A percentile compares a stretch with the other conserved stretches of the same genome.
phyloP scores from a whole-genome alignment of 805 yeast species.

The Cyberlindnera lachancei region DNA sequence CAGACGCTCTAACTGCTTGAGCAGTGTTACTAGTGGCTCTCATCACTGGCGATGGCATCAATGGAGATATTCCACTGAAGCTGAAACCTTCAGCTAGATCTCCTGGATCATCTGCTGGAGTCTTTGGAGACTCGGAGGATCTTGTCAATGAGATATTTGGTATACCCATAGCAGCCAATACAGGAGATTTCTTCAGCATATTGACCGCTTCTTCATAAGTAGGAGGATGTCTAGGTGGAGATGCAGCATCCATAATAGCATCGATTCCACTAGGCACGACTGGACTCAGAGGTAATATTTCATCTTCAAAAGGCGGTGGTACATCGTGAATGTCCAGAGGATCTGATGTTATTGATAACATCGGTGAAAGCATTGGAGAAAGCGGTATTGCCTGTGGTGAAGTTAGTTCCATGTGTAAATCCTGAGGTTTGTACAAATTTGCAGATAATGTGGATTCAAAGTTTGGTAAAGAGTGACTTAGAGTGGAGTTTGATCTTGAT shows the following conservation, averaged over 20 bases:
- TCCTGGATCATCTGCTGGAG: conserved; percentile 12
- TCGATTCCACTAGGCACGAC: conserved; percentile 8
- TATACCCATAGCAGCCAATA: not conserved
- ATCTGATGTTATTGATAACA: conserved; percentile 38
- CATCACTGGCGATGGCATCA: conserved; percentile 27
- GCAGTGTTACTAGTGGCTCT: conserved; percentile 26
- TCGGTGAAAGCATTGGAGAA: conserved; percentile 41
- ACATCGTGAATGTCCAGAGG: conserved; percentile 31
- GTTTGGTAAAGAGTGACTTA: conserved; percentile 24
- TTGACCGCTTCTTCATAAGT: conserved; percentile 25
- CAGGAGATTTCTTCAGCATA: conserved; percentile 5
- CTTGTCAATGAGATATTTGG: conserved; percentile 13
- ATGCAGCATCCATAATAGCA: conserved; percentile 11
- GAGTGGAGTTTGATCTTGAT: conserved; percentile 27
- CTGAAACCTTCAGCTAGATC: conserved; percentile 26
- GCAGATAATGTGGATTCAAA: conserved; percentile 31
- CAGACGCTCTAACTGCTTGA: conserved; percentile 13
- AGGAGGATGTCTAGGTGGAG: conserved; percentile 28
- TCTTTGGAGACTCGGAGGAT: conserved; percentile 9
- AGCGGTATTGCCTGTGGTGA: conserved; percentile 64
- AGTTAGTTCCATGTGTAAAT: conserved; percentile 32
- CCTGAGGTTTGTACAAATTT: conserved; percentile 49
- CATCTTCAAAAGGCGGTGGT: conserved; percentile 55
- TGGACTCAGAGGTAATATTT: conserved; percentile 1
- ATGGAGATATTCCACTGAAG: conserved; percentile 26